phyloP scores from a whole-genome alignment of 2,329 filamentous ascomycete species.

The Gremmenia infestans region DNA sequence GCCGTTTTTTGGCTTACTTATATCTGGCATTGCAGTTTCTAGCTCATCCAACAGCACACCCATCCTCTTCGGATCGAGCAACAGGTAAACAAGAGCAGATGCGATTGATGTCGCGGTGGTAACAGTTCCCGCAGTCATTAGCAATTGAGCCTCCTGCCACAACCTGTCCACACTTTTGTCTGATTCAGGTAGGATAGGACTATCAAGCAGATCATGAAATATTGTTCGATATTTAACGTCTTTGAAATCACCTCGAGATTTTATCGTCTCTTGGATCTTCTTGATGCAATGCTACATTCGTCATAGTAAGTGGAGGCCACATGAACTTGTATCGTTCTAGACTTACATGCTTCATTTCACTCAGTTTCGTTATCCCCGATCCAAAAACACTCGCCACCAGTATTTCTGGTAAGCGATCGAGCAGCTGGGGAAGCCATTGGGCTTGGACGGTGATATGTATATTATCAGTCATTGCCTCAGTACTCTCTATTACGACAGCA shows the following conservation, averaged over 20 bases:
- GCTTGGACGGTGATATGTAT: constrained; percentile 7
- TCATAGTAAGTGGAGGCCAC: no score
- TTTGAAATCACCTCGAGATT: constrained; percentile 2
- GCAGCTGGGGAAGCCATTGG: constrained; percentile 6
- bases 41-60: constrained; percentile 28
- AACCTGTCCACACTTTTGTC: constrained; percentile 32
- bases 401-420: constrained; percentile 4
- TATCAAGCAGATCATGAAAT: constrained; percentile 29
- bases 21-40: constrained; percentile 20
- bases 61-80: constrained; percentile 22
- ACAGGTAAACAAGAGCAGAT: constrained; percentile 27
- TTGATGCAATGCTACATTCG: constrained; percentile 1
- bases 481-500: constrained; percentile 7
- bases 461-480: constrained; percentile 7
- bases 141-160: constrained; percentile 35
- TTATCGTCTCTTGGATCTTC: constrained; percentile 9
- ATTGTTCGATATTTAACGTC: constrained; percentile 13
- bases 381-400: constrained; percentile 6
- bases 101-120: constrained; percentile 33
- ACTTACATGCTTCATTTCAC: constrained; percentile 7
- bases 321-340: no score
- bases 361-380: constrained; percentile 4
- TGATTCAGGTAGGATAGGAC: constrained; percentile 33
- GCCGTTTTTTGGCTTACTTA: constrained; percentile 23
- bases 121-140: constrained; percentile 38